Conservation (phyloP, 2,329 filamentous ascomycete species). For the Pseudogymnoascus sp. region DNA sequence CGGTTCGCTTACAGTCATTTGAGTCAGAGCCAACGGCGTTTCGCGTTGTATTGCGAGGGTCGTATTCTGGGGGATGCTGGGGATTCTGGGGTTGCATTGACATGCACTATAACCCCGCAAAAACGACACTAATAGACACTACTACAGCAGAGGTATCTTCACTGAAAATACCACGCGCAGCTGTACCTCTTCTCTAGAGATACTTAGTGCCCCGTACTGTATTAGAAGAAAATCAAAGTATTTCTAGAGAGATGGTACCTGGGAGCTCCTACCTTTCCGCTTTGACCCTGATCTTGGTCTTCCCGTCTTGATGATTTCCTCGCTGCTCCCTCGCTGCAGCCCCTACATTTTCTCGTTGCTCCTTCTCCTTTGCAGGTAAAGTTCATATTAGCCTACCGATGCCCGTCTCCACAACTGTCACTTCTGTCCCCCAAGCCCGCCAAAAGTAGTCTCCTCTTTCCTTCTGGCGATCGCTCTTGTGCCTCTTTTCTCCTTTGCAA, state of each 20-base stretch:
- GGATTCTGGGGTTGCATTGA: background rate
- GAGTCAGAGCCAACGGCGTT: background rate
- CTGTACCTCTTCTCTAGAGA: background rate
- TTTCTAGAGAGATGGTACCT: background rate
- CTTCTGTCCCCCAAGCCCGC: background rate
- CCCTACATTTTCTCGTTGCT: background rate
- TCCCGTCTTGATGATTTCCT: background rate
- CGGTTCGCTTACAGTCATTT: background rate
- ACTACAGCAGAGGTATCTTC: background rate
- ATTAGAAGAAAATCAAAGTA: background rate
- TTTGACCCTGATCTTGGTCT: background rate
- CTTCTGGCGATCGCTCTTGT: background rate
- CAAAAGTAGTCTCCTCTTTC: background rate
- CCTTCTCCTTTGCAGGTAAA: background rate
- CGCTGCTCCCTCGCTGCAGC: background rate
- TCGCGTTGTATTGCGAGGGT: background rate
- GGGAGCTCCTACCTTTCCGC: background rate
- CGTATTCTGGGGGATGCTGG: background rate
- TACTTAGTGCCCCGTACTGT: background rate
- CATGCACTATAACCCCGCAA: conserved; percentile 2
- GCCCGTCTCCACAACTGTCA: background rate
- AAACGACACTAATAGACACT: background rate
- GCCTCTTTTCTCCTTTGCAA: conserved; percentile 3
- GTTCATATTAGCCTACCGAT: background rate
- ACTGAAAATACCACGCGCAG: background rate